These are phyloP conservation scores for Pelargonium citronellum DNA, from an alignment of 441 rosid species.

Conservation along the genomic window DNA sequence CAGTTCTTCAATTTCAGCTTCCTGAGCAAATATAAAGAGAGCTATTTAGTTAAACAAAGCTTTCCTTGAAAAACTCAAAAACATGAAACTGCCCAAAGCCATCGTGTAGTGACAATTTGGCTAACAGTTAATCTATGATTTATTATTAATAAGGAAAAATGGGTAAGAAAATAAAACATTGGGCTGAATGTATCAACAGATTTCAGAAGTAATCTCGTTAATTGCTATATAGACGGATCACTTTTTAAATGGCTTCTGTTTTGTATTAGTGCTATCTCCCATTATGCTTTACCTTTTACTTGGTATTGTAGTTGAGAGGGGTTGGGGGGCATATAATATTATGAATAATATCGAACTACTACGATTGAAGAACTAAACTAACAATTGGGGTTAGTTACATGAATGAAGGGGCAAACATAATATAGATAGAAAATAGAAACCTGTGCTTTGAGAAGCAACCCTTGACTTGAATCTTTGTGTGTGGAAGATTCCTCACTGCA, in stretches of 20 bases:
- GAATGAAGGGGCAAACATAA: neutral
- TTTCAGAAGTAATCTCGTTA: neutral
- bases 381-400: neutral
- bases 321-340: neutral
- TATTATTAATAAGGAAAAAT: neutral
- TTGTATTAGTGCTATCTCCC: no score
- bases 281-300: no score
- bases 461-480: conserved; percentile 35
- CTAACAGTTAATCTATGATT: no score
- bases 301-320: no score
- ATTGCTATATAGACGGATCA: neutral
- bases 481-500: conserved; percentile 26
- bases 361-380: neutral
- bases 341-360: neutral
- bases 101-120: neutral
- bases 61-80: neutral
- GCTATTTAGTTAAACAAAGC: neutral
- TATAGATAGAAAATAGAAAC: conserved; percentile 28
- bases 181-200: neutral
- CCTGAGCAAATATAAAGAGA: conserved; percentile 37
- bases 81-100: conserved; percentile 4
- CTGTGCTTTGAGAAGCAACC: conserved; percentile 43
- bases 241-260: no score
- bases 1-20: conserved; percentile 60
- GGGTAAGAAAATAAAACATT: neutral